A percentile compares a stretch with the other conserved stretches of the same genome.
Conservation (phyloP, 2,329 filamentous ascomycete species). For the Xylariaceae sp. region DNA sequence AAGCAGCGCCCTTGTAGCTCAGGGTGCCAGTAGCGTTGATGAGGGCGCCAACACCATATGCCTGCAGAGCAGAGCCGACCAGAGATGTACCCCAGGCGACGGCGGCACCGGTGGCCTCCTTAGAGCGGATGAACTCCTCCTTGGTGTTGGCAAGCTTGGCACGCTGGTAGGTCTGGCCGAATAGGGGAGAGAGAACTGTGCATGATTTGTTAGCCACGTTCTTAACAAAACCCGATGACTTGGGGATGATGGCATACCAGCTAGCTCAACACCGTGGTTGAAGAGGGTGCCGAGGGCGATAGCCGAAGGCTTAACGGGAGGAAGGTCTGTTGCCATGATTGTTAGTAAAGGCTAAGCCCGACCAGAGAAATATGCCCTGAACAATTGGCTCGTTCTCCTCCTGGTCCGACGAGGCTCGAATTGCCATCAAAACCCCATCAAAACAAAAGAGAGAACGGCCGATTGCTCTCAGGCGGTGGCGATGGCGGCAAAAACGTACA, state of each 20-base stretch:
- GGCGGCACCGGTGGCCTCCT: constrained; percentile 83
- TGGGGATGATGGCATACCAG: constrained; percentile 39
- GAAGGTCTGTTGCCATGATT: constrained; percentile 41
- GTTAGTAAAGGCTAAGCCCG: too few relatives aligned
- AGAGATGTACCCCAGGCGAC: constrained; percentile 88
- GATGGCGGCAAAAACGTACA: constrained; percentile 40
- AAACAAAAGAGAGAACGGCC: too few relatives aligned
- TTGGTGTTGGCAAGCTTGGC: constrained; percentile 88
- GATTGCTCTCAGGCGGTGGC: too few relatives aligned
- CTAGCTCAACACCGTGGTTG: constrained; percentile 87
- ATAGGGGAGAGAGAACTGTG: constrained; percentile 73
- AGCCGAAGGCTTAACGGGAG: constrained; percentile 90
- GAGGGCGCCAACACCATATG: constrained; percentile 82
- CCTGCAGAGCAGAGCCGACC: constrained; percentile 80
- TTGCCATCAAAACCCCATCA: too few relatives aligned
- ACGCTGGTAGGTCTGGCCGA: constrained; percentile 90
- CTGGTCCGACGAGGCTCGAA: too few relatives aligned
- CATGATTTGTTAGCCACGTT: constrained; percentile 2
- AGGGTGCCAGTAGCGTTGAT: constrained; percentile 94
- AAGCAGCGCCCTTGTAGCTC: constrained; percentile 94
- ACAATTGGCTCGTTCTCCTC: too few relatives aligned
- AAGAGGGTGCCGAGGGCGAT: constrained; percentile 95
- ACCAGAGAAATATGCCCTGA: too few relatives aligned
- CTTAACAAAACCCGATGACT: neutral
- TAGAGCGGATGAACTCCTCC: constrained; percentile 92